phyloP scores from a whole-genome alignment of 2,329 filamentous ascomycete genomes.

The Epichloe uncinata region DNA sequence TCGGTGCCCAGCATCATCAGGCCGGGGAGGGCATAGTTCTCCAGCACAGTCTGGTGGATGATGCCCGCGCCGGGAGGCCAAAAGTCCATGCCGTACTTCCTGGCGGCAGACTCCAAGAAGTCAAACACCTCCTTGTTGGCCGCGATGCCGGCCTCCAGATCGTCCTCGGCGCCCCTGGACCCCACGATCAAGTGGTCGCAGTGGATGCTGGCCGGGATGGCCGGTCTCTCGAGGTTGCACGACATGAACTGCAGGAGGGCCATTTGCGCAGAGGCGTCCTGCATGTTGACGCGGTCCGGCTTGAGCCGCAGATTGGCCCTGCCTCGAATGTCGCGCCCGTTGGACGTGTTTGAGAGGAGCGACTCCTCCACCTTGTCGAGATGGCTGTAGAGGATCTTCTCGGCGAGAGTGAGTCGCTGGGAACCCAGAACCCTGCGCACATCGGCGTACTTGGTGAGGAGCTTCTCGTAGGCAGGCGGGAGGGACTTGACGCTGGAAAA shows the following conservation, averaged over 20 bases:
- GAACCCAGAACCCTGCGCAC: constrained; percentile 60
- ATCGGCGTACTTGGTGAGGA: constrained; percentile 62
- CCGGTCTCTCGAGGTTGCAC: constrained; percentile 76
- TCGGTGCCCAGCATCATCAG: constrained; percentile 99
- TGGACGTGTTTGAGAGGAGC: constrained; percentile 67
- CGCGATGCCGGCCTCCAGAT: constrained; percentile 72
- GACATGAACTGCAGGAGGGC: constrained; percentile 97
- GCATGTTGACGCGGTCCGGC: constrained; percentile 96
- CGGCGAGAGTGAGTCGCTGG: constrained; percentile 67
- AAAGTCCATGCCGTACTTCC: constrained; percentile 88
- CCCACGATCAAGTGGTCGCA: constrained; percentile 99
- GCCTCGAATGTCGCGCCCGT: constrained; percentile 73
- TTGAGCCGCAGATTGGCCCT: constrained; percentile 92
- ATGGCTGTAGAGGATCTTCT: constrained; percentile 98
- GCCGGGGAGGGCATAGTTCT: constrained; percentile 92
- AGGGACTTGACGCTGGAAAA: constrained; percentile 30
- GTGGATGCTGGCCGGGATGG: constrained; percentile 93
- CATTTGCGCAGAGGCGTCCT: constrained; percentile 98
- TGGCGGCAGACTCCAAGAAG: constrained; percentile 84
- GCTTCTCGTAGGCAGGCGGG: constrained; percentile 67
- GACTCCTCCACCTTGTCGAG: constrained; percentile 82
- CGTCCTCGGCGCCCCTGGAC: constrained; percentile 74
- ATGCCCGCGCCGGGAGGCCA: constrained; percentile 91
- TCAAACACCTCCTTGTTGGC: constrained; percentile 96
- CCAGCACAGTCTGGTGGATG: constrained; percentile 93